A percentile compares a stretch with the other conserved stretches of the same genome.
These are phyloP conservation scores for Ceratocystis harringtonii DNA, from an alignment of 2,329 filamentous ascomycete genomes.

Conservation along the genomic window DNA sequence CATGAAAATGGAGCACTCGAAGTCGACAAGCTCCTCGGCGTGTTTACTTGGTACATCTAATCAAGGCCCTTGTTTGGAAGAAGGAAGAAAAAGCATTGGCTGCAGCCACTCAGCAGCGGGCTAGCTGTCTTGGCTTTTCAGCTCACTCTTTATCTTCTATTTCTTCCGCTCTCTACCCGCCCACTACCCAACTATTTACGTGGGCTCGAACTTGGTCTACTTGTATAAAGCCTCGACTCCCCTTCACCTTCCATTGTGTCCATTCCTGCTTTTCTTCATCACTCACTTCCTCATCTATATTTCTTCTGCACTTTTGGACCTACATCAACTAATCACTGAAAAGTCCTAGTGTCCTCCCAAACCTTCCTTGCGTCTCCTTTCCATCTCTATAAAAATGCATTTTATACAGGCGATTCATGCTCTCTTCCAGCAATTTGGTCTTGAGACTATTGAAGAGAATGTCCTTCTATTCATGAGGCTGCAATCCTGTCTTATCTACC, in stretches of 20 bases:
- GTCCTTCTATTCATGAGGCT: background rate
- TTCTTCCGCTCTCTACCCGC: background rate
- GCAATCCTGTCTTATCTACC: background rate
- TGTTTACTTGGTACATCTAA: background rate
- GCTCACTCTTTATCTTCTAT: background rate
- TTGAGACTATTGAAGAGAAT: background rate
- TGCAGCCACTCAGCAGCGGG: background rate
- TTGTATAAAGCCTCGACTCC: background rate
- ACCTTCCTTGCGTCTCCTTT: background rate
- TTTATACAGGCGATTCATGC: background rate
- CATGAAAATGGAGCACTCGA: background rate
- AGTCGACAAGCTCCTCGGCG: background rate
- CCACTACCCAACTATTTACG: background rate
- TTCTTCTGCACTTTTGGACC: background rate
- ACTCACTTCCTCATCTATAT: background rate
- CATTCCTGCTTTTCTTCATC: background rate
- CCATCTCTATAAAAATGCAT: background rate
- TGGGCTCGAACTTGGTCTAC: too few species aligned
- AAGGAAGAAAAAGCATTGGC: background rate
- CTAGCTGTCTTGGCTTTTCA: background rate
- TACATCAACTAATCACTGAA: background rate
- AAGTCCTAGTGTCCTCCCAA: background rate
- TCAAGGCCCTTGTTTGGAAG: background rate
- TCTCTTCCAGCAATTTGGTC: background rate
- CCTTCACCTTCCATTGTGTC: background rate